Evolutionary conservation across 345 rosid genomes (phyloP).

Genomic region (Moricandia arvensis): DNA sequence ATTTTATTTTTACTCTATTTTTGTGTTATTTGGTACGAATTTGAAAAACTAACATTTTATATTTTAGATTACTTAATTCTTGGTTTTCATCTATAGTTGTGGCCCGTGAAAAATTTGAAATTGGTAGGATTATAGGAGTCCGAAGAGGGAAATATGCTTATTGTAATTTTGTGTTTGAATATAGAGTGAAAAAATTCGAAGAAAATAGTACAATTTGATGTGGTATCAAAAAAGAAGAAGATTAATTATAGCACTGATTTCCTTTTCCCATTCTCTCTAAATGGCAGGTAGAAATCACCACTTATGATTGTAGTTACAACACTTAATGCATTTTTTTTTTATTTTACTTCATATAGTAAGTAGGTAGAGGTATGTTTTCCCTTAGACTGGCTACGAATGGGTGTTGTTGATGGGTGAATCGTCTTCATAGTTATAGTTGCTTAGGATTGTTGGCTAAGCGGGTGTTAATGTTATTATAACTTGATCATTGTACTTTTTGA

Average conservation of each 20-base stretch:
- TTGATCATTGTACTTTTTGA: not conserved
- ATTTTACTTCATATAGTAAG: not conserved
- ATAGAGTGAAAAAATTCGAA: not conserved
- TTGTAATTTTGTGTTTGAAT: not conserved
- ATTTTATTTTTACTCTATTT: no score
- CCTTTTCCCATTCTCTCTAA: not conserved
- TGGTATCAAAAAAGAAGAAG: not conserved
- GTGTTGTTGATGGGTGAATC: not conserved
- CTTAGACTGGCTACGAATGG: not conserved
- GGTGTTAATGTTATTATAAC: not conserved
- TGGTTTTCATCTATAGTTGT: not conserved
- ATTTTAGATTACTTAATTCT: not conserved
- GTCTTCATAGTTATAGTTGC: not conserved
- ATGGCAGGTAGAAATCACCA: not conserved
- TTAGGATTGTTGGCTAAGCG: not conserved
- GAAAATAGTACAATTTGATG: not conserved
- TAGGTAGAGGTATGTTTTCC: not conserved
- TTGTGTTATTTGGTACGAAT: not conserved
- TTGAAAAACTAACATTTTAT: not conserved
- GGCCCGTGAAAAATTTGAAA: not conserved
- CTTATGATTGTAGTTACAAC: no score
- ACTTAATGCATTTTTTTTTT: not conserved
- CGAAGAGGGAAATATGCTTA: not conserved
- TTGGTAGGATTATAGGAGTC: not conserved
- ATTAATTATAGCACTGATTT: not conserved